Base-by-base conservation (phyloP, 768 basidiomycete genomes). In the Kwoniella sp. region DNA sequence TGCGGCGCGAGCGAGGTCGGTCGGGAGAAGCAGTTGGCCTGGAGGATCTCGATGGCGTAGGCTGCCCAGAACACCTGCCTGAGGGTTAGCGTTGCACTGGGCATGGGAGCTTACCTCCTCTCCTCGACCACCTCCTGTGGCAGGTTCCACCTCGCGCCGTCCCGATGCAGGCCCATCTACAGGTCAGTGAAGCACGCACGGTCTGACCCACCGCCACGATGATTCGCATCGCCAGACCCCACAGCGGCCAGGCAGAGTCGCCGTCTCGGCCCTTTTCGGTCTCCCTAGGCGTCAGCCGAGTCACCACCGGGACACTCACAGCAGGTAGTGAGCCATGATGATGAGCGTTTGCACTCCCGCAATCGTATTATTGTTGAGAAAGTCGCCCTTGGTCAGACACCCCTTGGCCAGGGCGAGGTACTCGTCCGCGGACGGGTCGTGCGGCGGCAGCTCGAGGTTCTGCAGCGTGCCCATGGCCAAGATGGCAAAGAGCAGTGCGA, bases 171-270 rank as follows among this genome's bases (percentile, higher is more conserved):
- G 32, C 56, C 56, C 56, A 57, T 57, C 56, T 56, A n/a, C 26
- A 15, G 10, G 20, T 49, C 8, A 49, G 47, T 38, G 19, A 3
- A 17, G 11, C 12, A 38, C 23, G 14, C 37, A 3, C 4, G 37
- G 9, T 4, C 22, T n/a, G 14, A 46, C 55, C 33, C 31, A 60
- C 55, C 9, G 59, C 55, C 19, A 60, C 54, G 14, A 49, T 49
- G 10, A 64, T 60, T 0, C 56, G n/a, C 58, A 57, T 55, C 4
- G 56, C 45, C 2, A 64, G 20, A 22, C 62, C 59, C 62, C 62
- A 64, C 11, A 64, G 31, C 14, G 62, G 62, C 62, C 62, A 64
- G 40, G 62, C 50, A 6, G 51, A 50, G 31, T 65, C 60, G 7
- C 63, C 63, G 33, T 65, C 44, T 33, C 60, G 38, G 15, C 63